A percentile compares a stretch with the other conserved stretches of the same genome.
These are phyloP conservation scores for Rhodotorula toruloides DNA, from an alignment of 768 basidiomycete species.

Conservation along the genomic window DNA sequence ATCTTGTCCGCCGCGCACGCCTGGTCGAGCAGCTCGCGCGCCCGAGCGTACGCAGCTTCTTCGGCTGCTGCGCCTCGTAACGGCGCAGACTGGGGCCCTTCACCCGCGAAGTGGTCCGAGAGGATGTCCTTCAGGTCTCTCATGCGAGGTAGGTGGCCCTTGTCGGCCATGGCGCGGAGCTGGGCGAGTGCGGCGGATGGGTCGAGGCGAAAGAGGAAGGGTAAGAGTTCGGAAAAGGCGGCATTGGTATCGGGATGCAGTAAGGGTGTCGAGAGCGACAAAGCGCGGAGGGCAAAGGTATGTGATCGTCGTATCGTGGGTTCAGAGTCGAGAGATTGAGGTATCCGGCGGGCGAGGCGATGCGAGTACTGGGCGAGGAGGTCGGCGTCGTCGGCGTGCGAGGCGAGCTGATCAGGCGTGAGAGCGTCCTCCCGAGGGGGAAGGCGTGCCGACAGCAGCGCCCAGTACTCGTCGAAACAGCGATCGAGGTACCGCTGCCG, in stretches of 20 bases:
- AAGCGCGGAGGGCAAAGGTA: background rate
- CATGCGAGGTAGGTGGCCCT: background rate
- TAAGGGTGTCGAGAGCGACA: background rate
- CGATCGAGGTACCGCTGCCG: background rate
- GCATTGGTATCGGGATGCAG: background rate
- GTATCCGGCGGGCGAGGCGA: background rate
- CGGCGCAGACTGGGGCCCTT: background rate
- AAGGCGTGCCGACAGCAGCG: background rate
- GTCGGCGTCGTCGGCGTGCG: background rate
- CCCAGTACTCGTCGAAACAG: background rate
- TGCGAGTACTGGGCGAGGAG: background rate
- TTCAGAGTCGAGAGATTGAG: background rate
- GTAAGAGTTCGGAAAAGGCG: background rate
- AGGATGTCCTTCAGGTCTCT: background rate
- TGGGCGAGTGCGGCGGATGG: background rate
- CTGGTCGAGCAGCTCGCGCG: constrained; percentile 15
- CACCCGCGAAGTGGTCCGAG: constrained; percentile 4
- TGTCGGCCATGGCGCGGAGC: background rate
- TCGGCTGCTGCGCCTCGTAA: background rate
- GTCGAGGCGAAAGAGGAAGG: background rate
- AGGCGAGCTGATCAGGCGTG: background rate
- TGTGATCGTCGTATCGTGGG: background rate
- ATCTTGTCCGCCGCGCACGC: background rate
- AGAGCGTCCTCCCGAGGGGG: background rate
- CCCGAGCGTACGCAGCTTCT: constrained; percentile 19